Evolutionary conservation across 495 filamentous ascomycete species (phyloP), one percentile per base, ranked within the genome.

Genomic region (Podospora didyma): DNA sequence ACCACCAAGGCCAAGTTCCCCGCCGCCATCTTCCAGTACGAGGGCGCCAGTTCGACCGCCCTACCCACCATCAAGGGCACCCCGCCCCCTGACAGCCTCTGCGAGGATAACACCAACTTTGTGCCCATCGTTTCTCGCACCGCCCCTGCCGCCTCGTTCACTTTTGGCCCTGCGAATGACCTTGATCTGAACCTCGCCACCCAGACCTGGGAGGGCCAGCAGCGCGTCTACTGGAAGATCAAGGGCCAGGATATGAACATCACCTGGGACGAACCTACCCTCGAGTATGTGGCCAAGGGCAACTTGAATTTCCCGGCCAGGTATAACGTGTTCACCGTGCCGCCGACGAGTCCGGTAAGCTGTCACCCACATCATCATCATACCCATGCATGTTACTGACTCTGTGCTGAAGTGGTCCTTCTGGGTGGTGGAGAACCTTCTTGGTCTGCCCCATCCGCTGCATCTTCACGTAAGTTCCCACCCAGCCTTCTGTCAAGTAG

Each of bases 391-490:
- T 2, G 49, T 61, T 3, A 48, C 22, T 11, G 7, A 2, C 46
- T 12, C 46, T 9, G 4, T 26, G 21, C 10, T 4, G 3, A 17
- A 63, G 56, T 56, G 51, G 46, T 58, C 46, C 16, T 52, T 59
- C 35, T 69, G 54, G 62, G 53, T 58, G 37, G 65, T 58, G 31
- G 56, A 74, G 61, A 73, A 74, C 53, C 62, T 75, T 24, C 80
- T 83, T 51, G 10, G 20, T 7, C 53, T 66, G 22, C 51, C 39
- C 19, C 77, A 71, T 49, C 81, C 79, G 5, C 73, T 83, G 46
- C 79, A 85, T 57, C 69, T 86, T 14, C 79, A 83, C 62, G 59
- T 62, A 52, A 54, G 56, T 53, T 42, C 19, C 37, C 26, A 31
- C 9, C 26, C 26, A 31, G 9, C 9, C 9, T 4, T 9, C 26